A percentile compares a stretch with the other conserved stretches of the same genome.
phyloP scores from a whole-genome alignment of 2,329 filamentous ascomycete genomes.

The Ophiocordyceps camponoti-leonardi region DNA sequence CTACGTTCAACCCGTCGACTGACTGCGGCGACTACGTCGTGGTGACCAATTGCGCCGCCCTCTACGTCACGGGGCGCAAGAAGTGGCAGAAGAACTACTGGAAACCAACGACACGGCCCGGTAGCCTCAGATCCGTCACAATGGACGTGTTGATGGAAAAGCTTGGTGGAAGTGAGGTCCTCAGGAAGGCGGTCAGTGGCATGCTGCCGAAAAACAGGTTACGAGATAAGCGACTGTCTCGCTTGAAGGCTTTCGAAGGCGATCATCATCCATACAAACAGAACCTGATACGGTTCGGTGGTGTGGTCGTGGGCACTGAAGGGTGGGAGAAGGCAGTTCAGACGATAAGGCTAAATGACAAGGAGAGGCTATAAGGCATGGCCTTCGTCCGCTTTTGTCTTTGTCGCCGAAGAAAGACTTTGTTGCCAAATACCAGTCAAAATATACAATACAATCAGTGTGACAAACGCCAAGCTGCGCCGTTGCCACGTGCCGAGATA shows the following conservation, averaged over 20 bases:
- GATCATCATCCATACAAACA: conserved; percentile 75
- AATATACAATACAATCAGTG: neutral
- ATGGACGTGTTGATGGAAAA: conserved; percentile 94
- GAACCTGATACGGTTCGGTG: conserved; percentile 63
- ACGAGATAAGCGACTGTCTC: conserved; percentile 68
- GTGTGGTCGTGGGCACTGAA: conserved; percentile 32
- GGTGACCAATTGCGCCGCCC: conserved; percentile 70
- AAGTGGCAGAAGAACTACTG: conserved; percentile 92
- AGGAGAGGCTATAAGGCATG: conserved; percentile 28
- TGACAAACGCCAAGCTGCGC: neutral
- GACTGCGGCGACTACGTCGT: conserved; percentile 99
- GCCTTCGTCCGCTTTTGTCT: neutral
- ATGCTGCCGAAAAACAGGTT: conserved; percentile 97
- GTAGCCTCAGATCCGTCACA: conserved; percentile 69
- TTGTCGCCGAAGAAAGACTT: neutral
- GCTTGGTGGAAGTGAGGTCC: conserved; percentile 79
- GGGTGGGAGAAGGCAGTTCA: conserved; percentile 36
- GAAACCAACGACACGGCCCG: conserved; percentile 79
- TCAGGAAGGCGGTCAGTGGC: conserved; percentile 81
- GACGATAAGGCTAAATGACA: conserved; percentile 30
- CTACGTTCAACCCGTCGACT: conserved; percentile 89
- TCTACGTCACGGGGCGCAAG: conserved; percentile 85
- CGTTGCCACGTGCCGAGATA: neutral
- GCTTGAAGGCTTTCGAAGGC: conserved; percentile 95
- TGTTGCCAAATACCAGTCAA: neutral